These are phyloP conservation scores for Elongisporangium undulatum DNA, from an alignment of 352 stramenopile genomes.

Conservation along the genomic window DNA sequence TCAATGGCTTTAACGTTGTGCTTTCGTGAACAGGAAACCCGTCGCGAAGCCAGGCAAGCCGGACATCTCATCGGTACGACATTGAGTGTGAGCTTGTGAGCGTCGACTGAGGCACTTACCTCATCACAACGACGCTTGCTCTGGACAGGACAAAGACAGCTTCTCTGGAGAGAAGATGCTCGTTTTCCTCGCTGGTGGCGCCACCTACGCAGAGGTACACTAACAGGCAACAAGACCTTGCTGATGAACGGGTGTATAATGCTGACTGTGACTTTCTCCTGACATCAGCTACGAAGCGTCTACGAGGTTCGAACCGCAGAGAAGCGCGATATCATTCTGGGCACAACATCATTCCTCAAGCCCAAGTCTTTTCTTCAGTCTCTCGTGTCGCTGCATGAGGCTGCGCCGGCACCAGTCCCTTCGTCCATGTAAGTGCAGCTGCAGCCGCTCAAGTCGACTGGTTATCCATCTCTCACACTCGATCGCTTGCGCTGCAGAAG, in stretches of 20 bases:
- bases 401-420: constrained; percentile 10
- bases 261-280: neutral
- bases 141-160: constrained; percentile 40
- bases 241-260: neutral
- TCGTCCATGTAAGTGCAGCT: constrained; percentile 6
- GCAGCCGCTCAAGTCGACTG: no score
- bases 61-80: constrained; percentile 12
- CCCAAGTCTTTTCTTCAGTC: constrained; percentile 53
- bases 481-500: constrained; percentile 8
- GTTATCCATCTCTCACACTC: neutral
- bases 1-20: constrained; percentile 1
- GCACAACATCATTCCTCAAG: constrained; percentile 66
- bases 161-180: constrained; percentile 90
- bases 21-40: constrained; percentile 24
- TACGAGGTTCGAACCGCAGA: constrained; percentile 67
- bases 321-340: constrained; percentile 69
- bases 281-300: constrained; percentile 60
- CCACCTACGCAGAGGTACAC: constrained; percentile 93
- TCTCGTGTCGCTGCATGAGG: constrained; percentile 60
- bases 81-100: neutral
- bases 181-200: constrained; percentile 93
- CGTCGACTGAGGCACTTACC: neutral
- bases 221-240: neutral
- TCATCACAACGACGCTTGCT: constrained; percentile 6
- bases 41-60: constrained; percentile 18